Conservation (phyloP, 768 basidiomycete species). For the Psilocybe sp. region DNA sequence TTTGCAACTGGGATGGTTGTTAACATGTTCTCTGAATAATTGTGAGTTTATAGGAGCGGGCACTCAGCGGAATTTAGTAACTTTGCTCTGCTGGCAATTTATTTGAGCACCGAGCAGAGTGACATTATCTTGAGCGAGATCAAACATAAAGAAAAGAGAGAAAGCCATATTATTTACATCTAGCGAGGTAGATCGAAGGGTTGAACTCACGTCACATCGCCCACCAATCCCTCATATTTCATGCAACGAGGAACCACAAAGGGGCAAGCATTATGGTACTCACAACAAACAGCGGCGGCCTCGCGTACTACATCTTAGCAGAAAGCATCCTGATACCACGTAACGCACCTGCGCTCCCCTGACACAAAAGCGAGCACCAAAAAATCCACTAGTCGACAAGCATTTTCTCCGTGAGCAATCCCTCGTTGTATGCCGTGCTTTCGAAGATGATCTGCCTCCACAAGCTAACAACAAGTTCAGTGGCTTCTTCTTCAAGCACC, state of each 20-base stretch:
- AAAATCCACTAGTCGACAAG: conserved; percentile 57
- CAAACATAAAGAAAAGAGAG: conserved; percentile 15
- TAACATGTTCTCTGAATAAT: no score
- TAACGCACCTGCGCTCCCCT: conserved; percentile 59
- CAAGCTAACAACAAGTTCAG: conserved; percentile 69
- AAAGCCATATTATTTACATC: conserved; percentile 46
- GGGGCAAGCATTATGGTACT: conserved; percentile 27
- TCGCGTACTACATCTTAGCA: conserved; percentile 38
- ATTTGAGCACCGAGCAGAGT: neutral
- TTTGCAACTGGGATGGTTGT: no score
- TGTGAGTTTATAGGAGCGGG: no score
- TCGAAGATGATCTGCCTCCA: conserved; percentile 96
- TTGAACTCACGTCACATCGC: conserved; percentile 51
- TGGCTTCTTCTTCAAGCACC: conserved; percentile 93
- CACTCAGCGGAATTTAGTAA: no score
- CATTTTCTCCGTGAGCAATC: conserved; percentile 82
- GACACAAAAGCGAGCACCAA: conserved; percentile 26
- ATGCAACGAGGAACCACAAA: conserved; percentile 19
- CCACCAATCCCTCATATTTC: conserved; percentile 21
- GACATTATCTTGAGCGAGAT: conserved; percentile 5
- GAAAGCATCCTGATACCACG: conserved; percentile 44
- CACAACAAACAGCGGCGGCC: conserved; percentile 23
- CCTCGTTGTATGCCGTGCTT: conserved; percentile 90
- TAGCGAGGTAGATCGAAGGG: conserved; percentile 42
- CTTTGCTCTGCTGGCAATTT: no score